Evolutionary conservation across 2,329 filamentous ascomycete species (phyloP).

Genomic region (Coniella lustricola): DNA sequence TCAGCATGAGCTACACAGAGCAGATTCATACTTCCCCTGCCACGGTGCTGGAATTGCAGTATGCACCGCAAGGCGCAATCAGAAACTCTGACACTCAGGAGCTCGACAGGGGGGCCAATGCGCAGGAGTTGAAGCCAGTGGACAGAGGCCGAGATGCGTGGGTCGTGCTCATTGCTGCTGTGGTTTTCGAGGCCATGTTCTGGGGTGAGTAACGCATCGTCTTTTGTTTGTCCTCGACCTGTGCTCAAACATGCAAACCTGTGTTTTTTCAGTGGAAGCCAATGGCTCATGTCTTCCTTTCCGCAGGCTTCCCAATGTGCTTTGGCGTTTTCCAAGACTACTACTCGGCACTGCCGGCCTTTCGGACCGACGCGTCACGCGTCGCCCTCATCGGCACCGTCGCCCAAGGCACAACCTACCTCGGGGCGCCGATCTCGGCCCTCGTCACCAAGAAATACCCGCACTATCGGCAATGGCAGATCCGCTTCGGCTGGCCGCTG

Average conservation of each 20-base stretch:
- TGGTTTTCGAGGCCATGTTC: slow-evolving; percentile 21
- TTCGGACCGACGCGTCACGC: slow-evolving; percentile 17
- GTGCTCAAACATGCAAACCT: too few species aligned
- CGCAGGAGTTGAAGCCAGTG: slow-evolving; percentile 13
- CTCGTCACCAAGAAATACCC: slow-evolving; percentile 20
- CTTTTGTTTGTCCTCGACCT: too few species aligned
- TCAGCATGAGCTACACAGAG: background rate
- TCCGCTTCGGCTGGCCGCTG: slow-evolving; percentile 8
- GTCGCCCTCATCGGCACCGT: slow-evolving; percentile 23
- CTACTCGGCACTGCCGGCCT: slow-evolving; percentile 22
- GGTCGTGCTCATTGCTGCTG: slow-evolving; percentile 19
- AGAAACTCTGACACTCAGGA: background rate
- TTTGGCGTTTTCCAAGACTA: slow-evolving; percentile 26
- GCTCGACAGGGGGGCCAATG: background rate
- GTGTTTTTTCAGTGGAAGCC: too few species aligned
- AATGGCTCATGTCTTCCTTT: too few species aligned
- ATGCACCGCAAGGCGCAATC: background rate
- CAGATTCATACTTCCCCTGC: background rate
- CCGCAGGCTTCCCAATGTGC: slow-evolving; percentile 22
- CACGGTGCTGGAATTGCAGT: too few species aligned
- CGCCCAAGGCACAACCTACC: slow-evolving; percentile 21
- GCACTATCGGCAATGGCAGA: slow-evolving; percentile 15
- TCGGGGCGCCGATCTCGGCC: slow-evolving; percentile 22
- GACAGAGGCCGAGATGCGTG: slow-evolving; percentile 21
- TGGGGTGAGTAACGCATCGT: slow-evolving; percentile 21